Evolutionary conservation across 2,329 filamentous ascomycete species (phyloP), one percentile per base, ranked within the genome.

Genomic region (Botrytis fragariae): DNA sequence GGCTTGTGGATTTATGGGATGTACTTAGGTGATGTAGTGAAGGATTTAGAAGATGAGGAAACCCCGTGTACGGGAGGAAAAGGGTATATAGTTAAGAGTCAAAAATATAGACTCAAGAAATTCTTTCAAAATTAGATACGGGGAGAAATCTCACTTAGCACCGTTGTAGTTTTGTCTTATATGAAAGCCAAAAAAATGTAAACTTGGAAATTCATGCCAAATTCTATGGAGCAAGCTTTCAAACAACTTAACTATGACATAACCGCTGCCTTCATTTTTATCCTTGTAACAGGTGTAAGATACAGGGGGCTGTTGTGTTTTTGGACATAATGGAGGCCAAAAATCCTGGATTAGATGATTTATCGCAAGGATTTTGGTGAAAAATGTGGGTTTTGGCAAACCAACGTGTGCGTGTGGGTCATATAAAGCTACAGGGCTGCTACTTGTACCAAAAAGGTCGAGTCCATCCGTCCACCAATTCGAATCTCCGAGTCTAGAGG

Each of bases 171-270:
- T 72, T 72, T 57, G 25, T 63, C 62, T 72, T 72, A 72, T 72
- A 72, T 64, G 39, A 57, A 39, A 35, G 10, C 32, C 44, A 29
- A 48, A 29, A 29, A 25, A 42, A 35, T 14, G 61, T 65, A 54
- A 72, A 72, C 69, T 72, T 72, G 69, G 69, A 72, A 72, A 57
- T n/a, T 54, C 60, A 54, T 71, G 69, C 57, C 29, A 39, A 16
- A 59, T 35, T 67, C 69, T 72, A 67, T 67, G 69, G 69, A 72
- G 59, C 69, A 54, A 68, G 48, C 48, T 42, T 71, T 63, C 59
- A 37, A 64, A 32, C 57, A 63, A 72, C 22, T 32, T 22, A 44
- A 44, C 69, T 72, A 72, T 72, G 69, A 72, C 69, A 72, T 72
- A 72, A 67, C 61, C 60, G 60, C 45, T 54, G 37, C 60, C 60